Evolutionary conservation across 176 grass and related monocot genomes (phyloP), one percentile per base, ranked within the genome.

Genomic region (Metroxylon sagu): DNA sequence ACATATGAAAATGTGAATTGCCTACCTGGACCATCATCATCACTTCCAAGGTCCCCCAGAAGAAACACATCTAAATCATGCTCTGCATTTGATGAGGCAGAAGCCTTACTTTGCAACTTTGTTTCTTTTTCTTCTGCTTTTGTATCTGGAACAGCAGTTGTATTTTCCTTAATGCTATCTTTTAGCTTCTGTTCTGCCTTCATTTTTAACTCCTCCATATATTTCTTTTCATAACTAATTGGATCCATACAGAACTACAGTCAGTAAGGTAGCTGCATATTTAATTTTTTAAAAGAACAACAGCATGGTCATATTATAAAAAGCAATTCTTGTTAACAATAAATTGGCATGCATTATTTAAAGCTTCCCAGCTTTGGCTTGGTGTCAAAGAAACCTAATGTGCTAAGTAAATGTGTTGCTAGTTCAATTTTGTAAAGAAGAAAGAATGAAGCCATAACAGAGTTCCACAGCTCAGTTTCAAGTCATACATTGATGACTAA

Each of bases 51-150:
- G 83, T 98, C 94, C 14, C 94, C 94, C 6, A 98, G 73, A 62
- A 98, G 88, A 83, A 98, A 98, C 25, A 77, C 83, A 89, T 98
- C 94, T 31, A 98, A 68, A 80, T 98, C 94, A 49, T 75, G 73
- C 56, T 93, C 94, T 19, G 72, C 66, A 70, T 65, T 93, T 54
- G 73, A 73, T 30, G 94, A 93, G 54, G 73, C 70, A 25, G 87
- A 88, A 52, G 63, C 82, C 73, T 98, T 98, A 62, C 72, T 77
- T 81, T 79, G 78, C 49, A 65, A 62, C 67, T 98, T 98, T 19
- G 70, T 68, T 53, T 80, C 81, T 71, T 75, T 80, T 48, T 26
- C 56, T 71, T 87, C 77, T 61, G 62, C 52, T 66, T 49, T 28
- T 10, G 64, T 74, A 66, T 64, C 25, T 84, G 57, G 60, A 29